Evolutionary conservation across 2,329 filamentous ascomycete species (phyloP), one percentile per base, ranked within the genome.

Genomic region (Microsporum audouinii): DNA sequence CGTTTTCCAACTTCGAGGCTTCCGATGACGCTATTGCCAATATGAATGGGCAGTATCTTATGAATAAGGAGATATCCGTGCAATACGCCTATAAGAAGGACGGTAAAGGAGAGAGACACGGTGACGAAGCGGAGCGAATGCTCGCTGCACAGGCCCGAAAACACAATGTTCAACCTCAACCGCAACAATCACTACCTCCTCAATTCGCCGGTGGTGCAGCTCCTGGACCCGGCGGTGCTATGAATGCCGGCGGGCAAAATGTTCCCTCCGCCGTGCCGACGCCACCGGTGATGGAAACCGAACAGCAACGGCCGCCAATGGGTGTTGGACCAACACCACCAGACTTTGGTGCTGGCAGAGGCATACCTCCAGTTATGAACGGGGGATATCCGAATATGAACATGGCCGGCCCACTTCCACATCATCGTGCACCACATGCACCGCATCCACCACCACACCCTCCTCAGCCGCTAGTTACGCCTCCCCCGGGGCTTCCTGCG

Each of bases 51-150:
- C 91, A 97, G 77, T 97, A 94, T 75, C 84, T 99, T 63, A 91
- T 95, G 80, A 96, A 94, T 80, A 96, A 96, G 78, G 89, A 96
- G 74, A 88, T 97, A 68, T 89, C 88, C 2, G 94, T 99, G 51
- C 92, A 97, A 75, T 99, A 97, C 74, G 94, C 94, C 43, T 97
- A 96, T 82, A 99, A 99, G 81, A 97, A 97, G 77, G 94, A 99
- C 70, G 94, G 94, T 67, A 96, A 96, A 77, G 92, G 92, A 68
- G 92, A 97, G 77, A 82, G 94, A 62, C 94, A 99, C 72, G 94
- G 94, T 68, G 94, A 99, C 72, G 84, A 91, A 68, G 94, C 94
- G 34, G 94, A 99, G 77, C 82, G 94, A 70, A 88, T 90, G 78
- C 83, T 99, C 55, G 94, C 94, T 34, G 86, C 88, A 33, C 89